Evolutionary conservation across 179 eudicot genomes (phyloP).

Genomic region (Gypsophila paniculata): DNA sequence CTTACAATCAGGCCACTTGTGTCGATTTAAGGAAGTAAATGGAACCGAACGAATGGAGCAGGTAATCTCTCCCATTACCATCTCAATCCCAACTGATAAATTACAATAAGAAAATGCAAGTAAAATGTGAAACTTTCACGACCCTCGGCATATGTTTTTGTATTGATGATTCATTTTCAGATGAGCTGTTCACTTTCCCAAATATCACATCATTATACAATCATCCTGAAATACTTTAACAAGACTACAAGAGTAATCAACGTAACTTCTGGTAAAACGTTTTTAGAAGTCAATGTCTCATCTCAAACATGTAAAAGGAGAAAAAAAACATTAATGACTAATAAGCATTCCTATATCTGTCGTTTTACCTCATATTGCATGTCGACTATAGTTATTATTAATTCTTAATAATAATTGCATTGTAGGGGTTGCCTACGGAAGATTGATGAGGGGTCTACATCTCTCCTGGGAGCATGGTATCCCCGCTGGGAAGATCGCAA

Average conservation of each 20-base stretch:
- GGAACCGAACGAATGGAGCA: neutral
- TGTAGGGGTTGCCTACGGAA: neutral
- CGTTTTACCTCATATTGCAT: neutral
- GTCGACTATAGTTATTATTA: slow-evolving; percentile 5
- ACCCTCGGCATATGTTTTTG: neutral
- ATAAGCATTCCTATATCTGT: slow-evolving; percentile 13
- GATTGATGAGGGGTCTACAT: slow-evolving; percentile 36
- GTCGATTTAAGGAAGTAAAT: neutral
- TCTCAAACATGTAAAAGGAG: neutral
- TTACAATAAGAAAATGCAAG: neutral
- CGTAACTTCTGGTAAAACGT: neutral
- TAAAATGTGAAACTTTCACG: neutral
- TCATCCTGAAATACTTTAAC: neutral
- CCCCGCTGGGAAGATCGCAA: slow-evolving; percentile 90
- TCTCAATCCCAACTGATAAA: neutral
- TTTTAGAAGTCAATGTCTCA: neutral
- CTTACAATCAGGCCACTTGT: neutral
- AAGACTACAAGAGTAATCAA: neutral
- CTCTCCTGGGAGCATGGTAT: slow-evolving; percentile 98
- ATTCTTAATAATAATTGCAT: neutral
- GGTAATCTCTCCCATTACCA: neutral
- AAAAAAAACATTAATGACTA: neutral
- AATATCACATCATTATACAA: neutral
- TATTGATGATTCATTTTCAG: neutral
- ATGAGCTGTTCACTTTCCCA: neutral